Base-by-base conservation (phyloP, 1,139 yeast species). In the Yamadazyma songkhlaensis region DNA sequence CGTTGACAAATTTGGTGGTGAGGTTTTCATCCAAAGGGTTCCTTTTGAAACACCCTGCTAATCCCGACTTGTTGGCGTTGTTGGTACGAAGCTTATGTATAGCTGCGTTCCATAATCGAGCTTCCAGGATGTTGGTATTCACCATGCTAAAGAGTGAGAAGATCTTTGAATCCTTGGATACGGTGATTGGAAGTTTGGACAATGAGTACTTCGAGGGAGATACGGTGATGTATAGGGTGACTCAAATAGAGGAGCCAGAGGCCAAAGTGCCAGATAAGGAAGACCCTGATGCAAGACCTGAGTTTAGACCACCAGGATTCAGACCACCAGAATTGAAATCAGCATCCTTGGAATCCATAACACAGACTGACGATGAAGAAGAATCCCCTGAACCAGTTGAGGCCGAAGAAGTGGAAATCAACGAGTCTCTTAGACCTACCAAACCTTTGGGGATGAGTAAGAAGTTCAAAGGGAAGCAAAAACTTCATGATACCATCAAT, bases 381-480 rank as follows among this genome's bases (percentile, higher is more conserved):
- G 46, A 41, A 23, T 17, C 20, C 6, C 20, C 20, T 4, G 20
- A 17, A 17, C 20, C 20, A 4, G 6, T 17, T 4, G 20, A 17
- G 6, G 40, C 38, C 2, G 54, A 57, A 21, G 4, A 13, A 8
- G 48, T 46, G 28, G 61, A 53, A 10, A 51, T 64, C 9, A 62
- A 58, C 21, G 54, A 53, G 9, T 57, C 72, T 0, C 50, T 71
- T 26, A 52, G 70, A 37, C 74, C 77, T 13, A 60, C 51, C 15
- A 68, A 60, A 29, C 89, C 87, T 1, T 57, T 72, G 2, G 90
- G 90, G 3, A 75, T 84, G 81, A 76, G 87, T 0, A 57, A 58
- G 12, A 74, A 65, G 41, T 78, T 81, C 1, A 74, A 74, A 37
- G 78, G 79, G n/a, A 86, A 85, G 50, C 57, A 67, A 20, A 78